Evolutionary conservation across 768 basidiomycete genomes (phyloP).

Genomic region (Trichaptum fuscoviolaceum): DNA sequence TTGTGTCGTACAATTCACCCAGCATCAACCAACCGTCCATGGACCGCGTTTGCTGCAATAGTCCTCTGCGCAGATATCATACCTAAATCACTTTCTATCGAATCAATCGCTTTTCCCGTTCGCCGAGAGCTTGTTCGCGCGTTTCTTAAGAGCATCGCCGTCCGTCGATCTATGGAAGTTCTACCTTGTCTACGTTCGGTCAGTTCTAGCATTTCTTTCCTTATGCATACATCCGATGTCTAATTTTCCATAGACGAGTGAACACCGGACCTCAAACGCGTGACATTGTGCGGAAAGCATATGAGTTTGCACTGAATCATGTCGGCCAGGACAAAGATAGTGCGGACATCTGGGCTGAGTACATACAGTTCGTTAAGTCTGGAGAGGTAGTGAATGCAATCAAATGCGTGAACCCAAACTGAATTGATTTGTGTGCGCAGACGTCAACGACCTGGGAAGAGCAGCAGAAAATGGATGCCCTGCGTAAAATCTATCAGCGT

Average conservation of each 20-base stretch:
- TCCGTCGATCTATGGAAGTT: slow-evolving; percentile 90
- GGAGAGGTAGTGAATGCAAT: slow-evolving; percentile 53
- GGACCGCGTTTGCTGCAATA: slow-evolving; percentile 32
- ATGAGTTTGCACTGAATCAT: slow-evolving; percentile 87
- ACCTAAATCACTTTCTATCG: slow-evolving; percentile 70
- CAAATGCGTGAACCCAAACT: slow-evolving; percentile 7
- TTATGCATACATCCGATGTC: slow-evolving; percentile 11
- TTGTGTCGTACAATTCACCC: slow-evolving; percentile 9
- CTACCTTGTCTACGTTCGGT: slow-evolving; percentile 92
- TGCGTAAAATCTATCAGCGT: slow-evolving; percentile 89
- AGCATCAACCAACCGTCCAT: no score
- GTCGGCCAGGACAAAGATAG: slow-evolving; percentile 91
- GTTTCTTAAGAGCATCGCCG: slow-evolving; percentile 79
- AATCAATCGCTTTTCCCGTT: slow-evolving; percentile 60
- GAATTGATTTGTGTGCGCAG: slow-evolving; percentile 26
- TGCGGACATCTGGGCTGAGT: slow-evolving; percentile 91
- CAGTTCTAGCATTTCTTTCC: slow-evolving; percentile 30
- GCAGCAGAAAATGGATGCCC: slow-evolving; percentile 89
- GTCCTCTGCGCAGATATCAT: slow-evolving; percentile 81
- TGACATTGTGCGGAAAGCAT: slow-evolving; percentile 78
- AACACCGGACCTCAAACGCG: slow-evolving; percentile 65
- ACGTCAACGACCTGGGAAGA: slow-evolving; percentile 89
- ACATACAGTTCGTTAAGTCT: slow-evolving; percentile 81
- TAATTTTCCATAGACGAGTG: slow-evolving; percentile 44
- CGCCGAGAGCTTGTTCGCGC: slow-evolving; percentile 86